Percentiles rank a stretch among this genome's conserved stretches.
phyloP scores from a whole-genome alignment of 1,284 basidiomycete species.

The Ganoderma leucocontextum region DNA sequence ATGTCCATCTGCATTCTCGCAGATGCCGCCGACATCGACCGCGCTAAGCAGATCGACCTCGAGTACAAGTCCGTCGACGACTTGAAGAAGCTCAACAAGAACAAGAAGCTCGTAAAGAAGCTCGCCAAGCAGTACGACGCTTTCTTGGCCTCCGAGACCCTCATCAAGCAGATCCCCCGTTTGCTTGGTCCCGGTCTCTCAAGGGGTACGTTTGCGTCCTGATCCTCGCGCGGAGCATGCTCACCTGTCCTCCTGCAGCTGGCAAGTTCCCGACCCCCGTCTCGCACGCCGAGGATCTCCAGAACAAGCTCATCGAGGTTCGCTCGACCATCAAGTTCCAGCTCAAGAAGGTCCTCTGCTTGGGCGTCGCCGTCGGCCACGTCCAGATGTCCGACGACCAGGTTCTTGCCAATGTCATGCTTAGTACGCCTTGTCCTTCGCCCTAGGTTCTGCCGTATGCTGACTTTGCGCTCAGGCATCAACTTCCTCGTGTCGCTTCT shows the following conservation, averaged over 20 bases:
- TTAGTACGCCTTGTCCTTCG: constrained; percentile 64
- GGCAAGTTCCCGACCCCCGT: constrained; percentile 99
- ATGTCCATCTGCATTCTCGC: constrained; percentile 99
- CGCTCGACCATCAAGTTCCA: constrained; percentile 99
- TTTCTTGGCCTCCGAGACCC: constrained; percentile 96
- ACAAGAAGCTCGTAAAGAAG: constrained; percentile 99
- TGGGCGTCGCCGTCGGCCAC: constrained; percentile 98
- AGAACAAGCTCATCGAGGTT: constrained; percentile 94
- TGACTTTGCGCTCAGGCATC: constrained; percentile 63
- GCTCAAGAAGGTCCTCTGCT: constrained; percentile 99
- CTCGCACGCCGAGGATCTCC: constrained; percentile 87
- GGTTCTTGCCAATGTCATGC: constrained; percentile 96
- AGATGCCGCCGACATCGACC: constrained; percentile 98
- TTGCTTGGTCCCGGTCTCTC: constrained; percentile 54
- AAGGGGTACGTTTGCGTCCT: constrained; percentile 2
- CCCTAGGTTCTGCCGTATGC: too few relatives aligned
- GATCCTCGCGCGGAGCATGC: neutral
- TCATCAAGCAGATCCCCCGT: constrained; percentile 87
- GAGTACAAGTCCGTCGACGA: constrained; percentile 99
- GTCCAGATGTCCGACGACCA: constrained; percentile 98
- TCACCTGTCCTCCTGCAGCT: constrained; percentile 64
- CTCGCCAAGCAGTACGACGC: constrained; percentile 99
- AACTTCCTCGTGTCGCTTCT: constrained; percentile 96
- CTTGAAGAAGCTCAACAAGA: constrained; percentile 99
- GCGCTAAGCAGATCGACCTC: constrained; percentile 96